These are phyloP conservation scores for Margaritispora aquatica DNA, from an alignment of 495 filamentous ascomycete species.

Conservation along the genomic window DNA sequence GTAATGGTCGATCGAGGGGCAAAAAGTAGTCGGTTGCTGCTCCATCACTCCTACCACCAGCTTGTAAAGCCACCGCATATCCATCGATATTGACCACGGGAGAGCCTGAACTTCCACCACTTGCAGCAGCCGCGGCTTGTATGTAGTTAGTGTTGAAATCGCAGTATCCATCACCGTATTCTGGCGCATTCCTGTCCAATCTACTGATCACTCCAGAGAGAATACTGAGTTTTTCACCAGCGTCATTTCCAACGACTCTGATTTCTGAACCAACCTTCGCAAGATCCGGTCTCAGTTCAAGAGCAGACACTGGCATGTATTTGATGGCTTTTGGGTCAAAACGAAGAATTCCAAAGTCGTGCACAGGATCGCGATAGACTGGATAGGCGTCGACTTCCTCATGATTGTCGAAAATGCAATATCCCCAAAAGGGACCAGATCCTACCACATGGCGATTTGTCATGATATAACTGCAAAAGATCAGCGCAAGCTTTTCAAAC, in stretches of 20 bases:
- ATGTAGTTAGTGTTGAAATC: constrained; percentile 99
- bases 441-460: constrained; percentile 95
- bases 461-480: constrained; percentile 55
- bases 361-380: constrained; percentile 97
- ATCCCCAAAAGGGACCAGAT: constrained; percentile 94
- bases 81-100: constrained; percentile 96
- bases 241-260: constrained; percentile 96
- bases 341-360: constrained; percentile 95
- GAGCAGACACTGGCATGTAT: constrained; percentile 81
- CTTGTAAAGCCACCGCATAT: constrained; percentile 87
- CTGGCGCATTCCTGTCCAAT: constrained; percentile 91
- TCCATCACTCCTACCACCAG: constrained; percentile 86
- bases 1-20: constrained; percentile 79
- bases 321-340: constrained; percentile 95
- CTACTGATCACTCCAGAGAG: constrained; percentile 95
- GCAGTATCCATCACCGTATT: constrained; percentile 97
- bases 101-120: constrained; percentile 92
- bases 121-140: constrained; percentile 93
- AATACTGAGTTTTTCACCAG: constrained; percentile 97
- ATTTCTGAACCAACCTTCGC: constrained; percentile 90
- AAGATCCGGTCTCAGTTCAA: constrained; percentile 80
- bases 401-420: constrained; percentile 97
- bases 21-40: constrained; percentile 98
- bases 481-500: constrained; percentile 28
- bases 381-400: constrained; percentile 94